Percentiles rank a stretch among this genome's conserved stretches.
Evolutionary conservation across 2,329 filamentous ascomycete species (phyloP).

Genomic region (Xylariaceae sp.): DNA sequence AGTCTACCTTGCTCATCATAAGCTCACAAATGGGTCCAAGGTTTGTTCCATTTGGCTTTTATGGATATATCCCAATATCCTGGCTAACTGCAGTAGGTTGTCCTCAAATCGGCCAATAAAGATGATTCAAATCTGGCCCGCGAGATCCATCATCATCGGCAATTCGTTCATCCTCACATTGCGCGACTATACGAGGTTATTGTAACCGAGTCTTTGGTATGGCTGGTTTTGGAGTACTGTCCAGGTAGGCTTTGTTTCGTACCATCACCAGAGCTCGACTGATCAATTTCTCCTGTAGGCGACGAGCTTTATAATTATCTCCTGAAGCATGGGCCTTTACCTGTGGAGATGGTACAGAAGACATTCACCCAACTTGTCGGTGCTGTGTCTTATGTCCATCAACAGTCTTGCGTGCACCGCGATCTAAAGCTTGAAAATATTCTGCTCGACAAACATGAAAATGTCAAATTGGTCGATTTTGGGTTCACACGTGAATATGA

Average conservation of each 20-base stretch:
- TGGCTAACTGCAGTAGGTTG: conserved; percentile 66
- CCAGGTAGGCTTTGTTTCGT: conserved; percentile 63
- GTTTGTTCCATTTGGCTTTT: conserved; percentile 52
- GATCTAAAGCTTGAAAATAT: conserved; percentile 98
- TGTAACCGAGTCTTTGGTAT: conserved; percentile 92
- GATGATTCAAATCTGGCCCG: conserved; percentile 93
- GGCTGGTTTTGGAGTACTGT: conserved; percentile 97
- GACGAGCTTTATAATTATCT: conserved; percentile 98
- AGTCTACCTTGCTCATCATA: conserved; percentile 94
- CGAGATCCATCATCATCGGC: conserved; percentile 97
- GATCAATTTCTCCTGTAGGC: conserved; percentile 56
- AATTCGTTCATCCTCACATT: conserved; percentile 97
- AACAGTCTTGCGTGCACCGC: conserved; percentile 92
- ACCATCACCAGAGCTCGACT: conserved; percentile 28
- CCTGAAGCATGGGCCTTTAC: conserved; percentile 81
- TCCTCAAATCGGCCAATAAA: conserved; percentile 97
- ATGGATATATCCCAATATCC: neutral
- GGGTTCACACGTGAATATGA: conserved; percentile 98
- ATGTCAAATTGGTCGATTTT: conserved; percentile 97
- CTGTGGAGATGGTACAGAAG: conserved; percentile 86
- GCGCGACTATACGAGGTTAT: conserved; percentile 97
- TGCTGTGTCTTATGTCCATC: conserved; percentile 93
- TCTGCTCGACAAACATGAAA: conserved; percentile 92
- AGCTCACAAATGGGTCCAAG: conserved; percentile 98
- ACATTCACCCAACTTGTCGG: conserved; percentile 96